Evolutionary conservation across 2,329 filamentous ascomycete genomes (phyloP), one percentile per base, ranked within the genome.

Genomic region (Alternaria brassicae): DNA sequence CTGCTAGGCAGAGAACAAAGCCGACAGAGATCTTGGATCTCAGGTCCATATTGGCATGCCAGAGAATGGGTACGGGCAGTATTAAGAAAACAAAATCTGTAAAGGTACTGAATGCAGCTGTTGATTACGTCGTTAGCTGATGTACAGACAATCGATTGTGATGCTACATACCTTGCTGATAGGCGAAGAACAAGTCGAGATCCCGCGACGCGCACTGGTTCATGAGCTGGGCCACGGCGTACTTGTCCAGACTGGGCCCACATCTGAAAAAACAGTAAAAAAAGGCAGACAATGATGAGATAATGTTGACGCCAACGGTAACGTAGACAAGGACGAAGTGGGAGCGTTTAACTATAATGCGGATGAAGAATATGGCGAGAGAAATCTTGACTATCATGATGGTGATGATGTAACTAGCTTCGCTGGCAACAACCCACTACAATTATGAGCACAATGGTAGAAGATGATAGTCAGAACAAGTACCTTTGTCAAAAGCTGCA

Each of bases 241-340:
- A 78, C 12, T 63, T 15, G 12, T 73, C 62, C 9, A 75, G 54
- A 25, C 74, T 60, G 1, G 67, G 17, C 2, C 75, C 74, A 67
- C 85, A 87, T 71, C 86, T 81, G 45, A 86, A 81, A 12, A 84
- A 72, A 50, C 81, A 72, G 56, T 85, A 79, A 66, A 86, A 82
- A 70, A 83, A 82, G 48, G 83, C 82, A 8, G 68, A 59, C 6
- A 63, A 39, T 2, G 77, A 77, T 12, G 74, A 75, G 3, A 74
- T 40, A 10, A 77, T 70, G 49, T 70, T 77, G 61, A 78, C 19
- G 48, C 81, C 83, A 27, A 75, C 68, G 6, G 72, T 69, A 10
- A 73, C 68, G 42, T 75, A 74, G 13, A 77, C 72, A n/a, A 74
- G 66, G 17, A 67, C 67, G 23, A 77, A 49, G 34, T 82, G 80